Base-by-base conservation (phyloP, 768 basidiomycete species). In the Lactarius akahatsu region DNA sequence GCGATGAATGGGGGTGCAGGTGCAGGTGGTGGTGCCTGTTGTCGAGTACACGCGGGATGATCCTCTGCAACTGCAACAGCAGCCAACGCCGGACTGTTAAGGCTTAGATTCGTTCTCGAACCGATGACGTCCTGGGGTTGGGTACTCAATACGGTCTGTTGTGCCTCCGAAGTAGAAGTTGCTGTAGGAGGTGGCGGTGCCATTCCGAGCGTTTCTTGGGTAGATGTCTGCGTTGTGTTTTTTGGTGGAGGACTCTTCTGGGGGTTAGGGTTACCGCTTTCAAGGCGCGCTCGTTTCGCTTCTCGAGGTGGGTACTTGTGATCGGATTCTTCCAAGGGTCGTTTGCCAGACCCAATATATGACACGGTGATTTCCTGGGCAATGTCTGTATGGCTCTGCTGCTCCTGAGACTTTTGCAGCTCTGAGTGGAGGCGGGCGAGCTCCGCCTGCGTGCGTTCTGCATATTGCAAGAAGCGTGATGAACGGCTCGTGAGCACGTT, bases 371-470 rank as follows among this genome's bases (percentile, higher is more conserved):
- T 30, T n/a, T 41, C 56, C 28, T 61, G 23, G 50, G 30, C 8
- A 6, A 32, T 5, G 16, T 59, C 50, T 7, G 18, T 41, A 28
- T 18, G 38, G 38, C 30, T 38, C 2, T 57, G 41, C 20, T 15
- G 32, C 9, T 50, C 65, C 38, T 66, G 65, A 13, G 45, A 32
- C 6, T 11, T 57, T 43, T 66, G 61, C 10, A 66, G 57, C 26
- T 59, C 54, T 8, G 23, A 23, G 9, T 66, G 47, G 18, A 66
- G 45, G 30, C 36, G 13, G 3, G 61, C 61, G 18, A 66, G 65
- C 57, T 57, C 57, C n/a, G 62, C 57, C 57, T 66, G 65, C 38
- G 50, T 61, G 34, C 61, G 61, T 54, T 34, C 6, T 10, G 56
- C 61, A 45, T 58, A 61, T 20, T 18, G 30, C 30, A 66, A 30